Base-by-base conservation (phyloP, 2,329 filamentous ascomycete species). In the Atkinsonella texensis region DNA sequence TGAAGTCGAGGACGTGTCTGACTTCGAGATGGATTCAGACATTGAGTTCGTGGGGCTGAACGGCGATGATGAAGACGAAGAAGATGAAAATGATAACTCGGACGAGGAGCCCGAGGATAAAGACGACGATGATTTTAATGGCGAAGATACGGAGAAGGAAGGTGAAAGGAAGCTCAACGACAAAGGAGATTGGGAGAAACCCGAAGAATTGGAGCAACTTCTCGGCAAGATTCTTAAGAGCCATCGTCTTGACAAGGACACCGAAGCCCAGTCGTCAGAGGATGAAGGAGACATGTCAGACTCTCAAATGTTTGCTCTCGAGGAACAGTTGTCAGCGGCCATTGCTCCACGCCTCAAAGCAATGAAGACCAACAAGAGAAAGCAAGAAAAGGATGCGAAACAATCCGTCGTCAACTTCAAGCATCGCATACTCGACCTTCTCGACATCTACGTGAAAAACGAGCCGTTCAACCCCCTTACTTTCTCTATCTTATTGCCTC, bases 331-430 rank as follows among this genome's bases (percentile, higher is more conserved):
- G 4, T 81, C 83, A 48, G 87, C 87, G 56, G 88, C 96, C 55
- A 94, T 97, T 75, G 82, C 83, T 57, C 83, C 90, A 57, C 82
- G 84, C 47, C 80, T 79, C 57, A 84, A 88, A 65, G 59, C 60
- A 17, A 52, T 44, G 18, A 73, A 72, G 15, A 71, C 73, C 1
- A 83, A 77, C 64, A 84, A 85, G 63, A 93, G 90, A 70, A 87
- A 90, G 68, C 84, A 93, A 62, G 85, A 86, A 60, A 88, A 88
- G 63, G 85, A 91, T 54, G 90, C 91, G 51, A 93, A 88, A 63
- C 86, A 91, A 58, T 89, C 83, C 18, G 87, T 97, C 63, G 73
- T 95, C 61, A 90, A 91, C 68, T 95, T 98, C 77, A 98, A 98
- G 73, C 87, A 88, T 67, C 86, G 90, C 42, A 85, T 96, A 6